phyloP scores from a whole-genome alignment of 768 basidiomycete species.

The Auriscalpium orientale region DNA sequence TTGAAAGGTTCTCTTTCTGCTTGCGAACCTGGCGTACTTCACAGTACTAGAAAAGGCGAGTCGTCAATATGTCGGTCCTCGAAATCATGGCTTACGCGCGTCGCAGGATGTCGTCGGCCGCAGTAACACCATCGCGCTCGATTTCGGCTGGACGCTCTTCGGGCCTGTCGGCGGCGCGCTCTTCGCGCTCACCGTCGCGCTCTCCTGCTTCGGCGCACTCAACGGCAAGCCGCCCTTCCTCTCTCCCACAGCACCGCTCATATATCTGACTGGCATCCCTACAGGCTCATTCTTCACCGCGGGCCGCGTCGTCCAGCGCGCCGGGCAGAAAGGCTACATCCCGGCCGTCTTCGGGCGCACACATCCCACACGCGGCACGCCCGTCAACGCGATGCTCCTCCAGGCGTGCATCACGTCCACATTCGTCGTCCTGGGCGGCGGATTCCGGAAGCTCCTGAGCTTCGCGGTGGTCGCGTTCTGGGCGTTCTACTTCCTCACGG shows the following conservation, averaged over 20 bases:
- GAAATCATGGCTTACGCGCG: background rate
- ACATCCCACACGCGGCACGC: constrained; percentile 71
- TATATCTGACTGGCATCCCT: constrained; percentile 7
- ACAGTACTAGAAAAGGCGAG: constrained; percentile 77
- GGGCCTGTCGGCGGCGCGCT: constrained; percentile 80
- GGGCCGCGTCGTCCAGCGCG: constrained; percentile 79
- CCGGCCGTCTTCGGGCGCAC: constrained; percentile 77
- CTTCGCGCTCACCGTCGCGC: constrained; percentile 86
- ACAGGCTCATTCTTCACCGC: constrained; percentile 66
- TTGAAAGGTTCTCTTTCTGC: constrained; percentile 60
- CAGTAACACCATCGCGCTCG: constrained; percentile 84
- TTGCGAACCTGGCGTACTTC: constrained; percentile 87
- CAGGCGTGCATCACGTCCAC: constrained; percentile 66
- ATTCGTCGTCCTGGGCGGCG: constrained; percentile 83
- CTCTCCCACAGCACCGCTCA: no score
- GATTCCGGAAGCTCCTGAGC: constrained; percentile 83
- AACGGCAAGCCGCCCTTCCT: constrained; percentile 45
- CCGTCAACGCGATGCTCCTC: constrained; percentile 79
- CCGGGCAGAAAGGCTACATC: constrained; percentile 82
- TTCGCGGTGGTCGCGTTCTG: constrained; percentile 84
- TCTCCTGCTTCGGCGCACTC: constrained; percentile 93
- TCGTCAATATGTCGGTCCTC: background rate
- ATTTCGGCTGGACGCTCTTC: constrained; percentile 84
- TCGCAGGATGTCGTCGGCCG: constrained; percentile 52
- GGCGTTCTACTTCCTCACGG: constrained; percentile 84